Evolutionary conservation across 2,329 filamentous ascomycete genomes (phyloP).

Genomic region (Penicillium janthinellum): DNA sequence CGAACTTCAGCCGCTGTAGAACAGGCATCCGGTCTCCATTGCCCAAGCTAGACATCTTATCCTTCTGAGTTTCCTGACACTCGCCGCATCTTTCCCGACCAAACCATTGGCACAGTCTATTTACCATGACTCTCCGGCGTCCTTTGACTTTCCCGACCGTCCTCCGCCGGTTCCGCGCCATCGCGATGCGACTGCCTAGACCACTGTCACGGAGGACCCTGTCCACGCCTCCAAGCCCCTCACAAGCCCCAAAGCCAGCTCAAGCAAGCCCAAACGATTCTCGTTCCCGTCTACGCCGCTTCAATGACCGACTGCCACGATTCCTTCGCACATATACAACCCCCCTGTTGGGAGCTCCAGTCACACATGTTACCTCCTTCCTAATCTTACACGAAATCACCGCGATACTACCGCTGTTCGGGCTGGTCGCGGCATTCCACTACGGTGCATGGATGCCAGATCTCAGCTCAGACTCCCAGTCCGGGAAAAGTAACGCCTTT

Average conservation of each 20-base stretch:
- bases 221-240: slow-evolving; percentile 25
- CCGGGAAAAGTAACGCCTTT: slow-evolving; percentile 33
- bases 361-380: slow-evolving; percentile 83
- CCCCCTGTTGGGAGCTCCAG: slow-evolving; percentile 72
- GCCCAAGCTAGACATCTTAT: slow-evolving; percentile 12
- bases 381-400: slow-evolving; percentile 90
- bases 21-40: slow-evolving; percentile 2
- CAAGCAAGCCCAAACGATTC: slow-evolving; percentile 25
- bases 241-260: slow-evolving; percentile 19
- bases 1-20: background rate
- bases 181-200: slow-evolving; percentile 10
- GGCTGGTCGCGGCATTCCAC: slow-evolving; percentile 76
- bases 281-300: slow-evolving; percentile 36
- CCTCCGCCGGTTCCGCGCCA: slow-evolving; percentile 21
- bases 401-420: slow-evolving; percentile 76
- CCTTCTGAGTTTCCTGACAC: slow-evolving; percentile 1
- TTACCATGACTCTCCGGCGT: slow-evolving; percentile 15
- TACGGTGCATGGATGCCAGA: slow-evolving; percentile 73
- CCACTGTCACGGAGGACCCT: slow-evolving; percentile 22
- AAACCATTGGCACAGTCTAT: background rate
- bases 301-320: slow-evolving; percentile 59
- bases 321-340: slow-evolving; percentile 70
- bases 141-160: slow-evolving; percentile 6
- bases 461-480: slow-evolving; percentile 35
- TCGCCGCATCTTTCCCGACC: slow-evolving; percentile 7